phyloP scores from a whole-genome alignment of 1,139 yeast genomes.

The Taphrina flavorubra region DNA sequence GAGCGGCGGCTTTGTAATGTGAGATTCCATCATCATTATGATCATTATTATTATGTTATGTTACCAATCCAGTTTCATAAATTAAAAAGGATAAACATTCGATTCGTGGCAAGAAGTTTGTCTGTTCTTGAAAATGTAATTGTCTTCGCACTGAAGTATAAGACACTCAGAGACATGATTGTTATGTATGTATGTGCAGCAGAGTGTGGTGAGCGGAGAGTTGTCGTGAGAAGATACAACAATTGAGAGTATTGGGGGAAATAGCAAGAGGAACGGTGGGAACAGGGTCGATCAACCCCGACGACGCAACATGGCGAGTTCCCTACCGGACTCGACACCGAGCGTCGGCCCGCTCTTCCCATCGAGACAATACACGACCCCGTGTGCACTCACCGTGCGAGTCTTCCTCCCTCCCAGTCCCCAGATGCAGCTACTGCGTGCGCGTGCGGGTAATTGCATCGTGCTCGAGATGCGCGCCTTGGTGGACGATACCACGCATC shows the following conservation, averaged over 20 bases:
- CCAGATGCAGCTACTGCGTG: background rate
- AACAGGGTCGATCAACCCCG: background rate
- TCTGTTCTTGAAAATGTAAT: too few relatives aligned
- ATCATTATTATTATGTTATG: background rate
- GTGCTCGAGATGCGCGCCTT: too few relatives aligned
- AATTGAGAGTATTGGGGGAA: background rate
- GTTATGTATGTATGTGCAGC: background rate
- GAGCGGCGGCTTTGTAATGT: background rate
- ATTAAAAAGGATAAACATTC: background rate
- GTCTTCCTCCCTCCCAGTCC: background rate
- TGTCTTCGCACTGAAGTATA: too few relatives aligned
- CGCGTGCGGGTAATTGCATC: too few relatives aligned
- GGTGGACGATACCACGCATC: too few relatives aligned
- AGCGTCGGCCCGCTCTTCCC: background rate
- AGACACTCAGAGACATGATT: too few relatives aligned
- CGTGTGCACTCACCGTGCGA: slow-evolving; percentile 12
- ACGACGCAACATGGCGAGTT: slow-evolving; percentile 13
- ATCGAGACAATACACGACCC: background rate
- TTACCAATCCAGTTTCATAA: background rate
- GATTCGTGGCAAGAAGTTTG: too few relatives aligned
- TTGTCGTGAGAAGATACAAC: too few relatives aligned
- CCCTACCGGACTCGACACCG: slow-evolving; percentile 29
- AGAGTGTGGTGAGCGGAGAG: too few relatives aligned
- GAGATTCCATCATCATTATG: background rate
- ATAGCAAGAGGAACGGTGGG: background rate